phyloP scores from a whole-genome alignment of 495 filamentous ascomycete species.

The Penicillium parvum region DNA sequence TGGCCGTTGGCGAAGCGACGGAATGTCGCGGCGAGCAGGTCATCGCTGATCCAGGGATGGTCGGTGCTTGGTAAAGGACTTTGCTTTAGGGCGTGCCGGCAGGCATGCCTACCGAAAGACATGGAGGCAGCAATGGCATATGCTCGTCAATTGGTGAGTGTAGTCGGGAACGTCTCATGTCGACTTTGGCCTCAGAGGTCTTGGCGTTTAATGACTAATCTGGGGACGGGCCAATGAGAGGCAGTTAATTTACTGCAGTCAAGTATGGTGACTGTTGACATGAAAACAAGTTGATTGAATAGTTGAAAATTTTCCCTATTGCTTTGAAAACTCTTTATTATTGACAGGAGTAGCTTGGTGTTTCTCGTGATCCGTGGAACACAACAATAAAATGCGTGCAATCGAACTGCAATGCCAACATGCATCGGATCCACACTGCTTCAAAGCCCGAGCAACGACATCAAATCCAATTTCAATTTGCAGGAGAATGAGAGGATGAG shows the following conservation, averaged over 20 bases:
- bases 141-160: slow-evolving; percentile 26
- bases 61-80: slow-evolving; percentile 27
- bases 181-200: slow-evolving; percentile 10
- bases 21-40: slow-evolving; percentile 47
- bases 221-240: not conserved
- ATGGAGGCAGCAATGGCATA: slow-evolving; percentile 25
- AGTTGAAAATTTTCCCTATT: too few species aligned
- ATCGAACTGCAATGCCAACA: too few species aligned
- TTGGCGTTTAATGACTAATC: slow-evolving; percentile 14
- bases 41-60: slow-evolving; percentile 53
- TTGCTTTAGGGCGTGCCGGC: slow-evolving; percentile 34
- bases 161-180: not conserved
- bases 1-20: slow-evolving; percentile 42
- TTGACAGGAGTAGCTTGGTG: too few species aligned
- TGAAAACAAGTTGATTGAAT: too few species aligned
- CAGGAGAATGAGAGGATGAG: too few species aligned
- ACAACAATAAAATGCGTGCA: not conserved
- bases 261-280: too few species aligned
- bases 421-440: too few species aligned
- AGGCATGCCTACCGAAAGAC: slow-evolving; percentile 46
- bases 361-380: not conserved
- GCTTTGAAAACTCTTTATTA: too few species aligned
- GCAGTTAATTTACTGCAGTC: too few species aligned
- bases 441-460: too few species aligned
- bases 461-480: too few species aligned